Evolutionary conservation across 2,329 filamentous ascomycete genomes (phyloP), one percentile per base, ranked within the genome.

Genomic region (Aaosphaeria pasadenensis): DNA sequence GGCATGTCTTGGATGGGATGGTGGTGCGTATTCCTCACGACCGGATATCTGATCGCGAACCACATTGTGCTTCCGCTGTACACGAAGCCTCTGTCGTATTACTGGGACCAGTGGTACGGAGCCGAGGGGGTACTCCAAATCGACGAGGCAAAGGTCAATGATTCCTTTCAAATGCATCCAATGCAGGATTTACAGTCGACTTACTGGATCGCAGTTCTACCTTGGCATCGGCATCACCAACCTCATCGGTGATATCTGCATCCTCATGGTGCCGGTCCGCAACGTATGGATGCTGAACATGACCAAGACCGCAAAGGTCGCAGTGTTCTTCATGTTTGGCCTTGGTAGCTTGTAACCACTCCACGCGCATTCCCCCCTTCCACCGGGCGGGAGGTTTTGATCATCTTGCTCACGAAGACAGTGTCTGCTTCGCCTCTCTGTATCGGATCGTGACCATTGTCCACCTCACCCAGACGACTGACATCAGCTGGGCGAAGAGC

Each of bases 401-500:
- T 24, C 17, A 24, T 13, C n/a, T 30, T 5, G 43, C 44, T 7
- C 4, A 17, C 44, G 46, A 24, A 50, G n/a, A 4, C 9, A 28
- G 24, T 39, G 59, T 62, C 6, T 62, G 57, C 33, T 60, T 63
- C 31, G 58, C 60, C 13, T 62, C 58, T 5, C 51, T 62, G 6
- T 62, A 62, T 42, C 58, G 60, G 24, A 60, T 63, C 51, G 56
- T 63, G 13, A 60, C 56, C 31, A 57, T 60, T 11, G 43, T 51
- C 1, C 52, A 46, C 5, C 52, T 62, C n/a, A 55, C 58, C 7
- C 42, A 39, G 29, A 50, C 53, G 7, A 50, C 31, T 17, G 59
- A 62, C 38, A 58, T 62, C 39, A 59, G 56, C 42, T 63, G 59
- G 58, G 56, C 60, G 2, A 63, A 59, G 45, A 57, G 53, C 46